Evolutionary conservation across 1,139 yeast genomes (phyloP), one percentile per base, ranked within the genome.

Genomic region (Yamadazyma kanchanaburiensis): DNA sequence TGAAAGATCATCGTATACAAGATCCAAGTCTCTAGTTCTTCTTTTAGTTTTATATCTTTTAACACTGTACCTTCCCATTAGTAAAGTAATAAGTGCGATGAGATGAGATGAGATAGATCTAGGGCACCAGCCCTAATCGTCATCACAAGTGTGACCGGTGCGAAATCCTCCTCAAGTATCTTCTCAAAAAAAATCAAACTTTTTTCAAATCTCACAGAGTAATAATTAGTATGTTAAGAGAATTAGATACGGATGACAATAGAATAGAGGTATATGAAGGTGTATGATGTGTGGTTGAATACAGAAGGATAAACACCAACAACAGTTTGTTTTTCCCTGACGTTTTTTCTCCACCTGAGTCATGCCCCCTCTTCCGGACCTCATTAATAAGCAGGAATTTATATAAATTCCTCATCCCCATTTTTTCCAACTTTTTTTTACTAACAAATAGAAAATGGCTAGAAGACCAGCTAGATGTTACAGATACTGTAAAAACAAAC

Each of bases 401-500:
- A n/a, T n/a, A n/a, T n/a, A n/a, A n/a, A n/a, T n/a, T n/a, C n/a
- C n/a, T n/a, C n/a, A n/a, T n/a, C n/a, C n/a, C n/a, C n/a, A n/a
- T n/a, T n/a, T n/a, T n/a, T n/a, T n/a, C n/a, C n/a, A n/a, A n/a
- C n/a, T n/a, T n/a, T n/a, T n/a, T n/a, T n/a, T n/a, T 58, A 64
- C 71, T 63, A 63, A 60, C 69, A 40, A 14, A 27, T 60, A 79
- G 86, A 82, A 30, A 70, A 91, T 91, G 98, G 97, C 98, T 72
- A 89, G 98, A 79, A 91, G 98, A 86, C 98, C 98, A 75, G 98
- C 98, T 82, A 87, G 97, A 83, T 91, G 98, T 82, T 91, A 91
- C 96, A 88, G 98, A 80, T 91, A 89, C 94, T 94, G 96, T 83
- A 91, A 94, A 87, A 94, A 94, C 95, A 91, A 91, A 82, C 98